These are phyloP conservation scores for Phalaenopsis hybrid DNA, from an alignment of 116 monocot species.

Conservation along the genomic window DNA sequence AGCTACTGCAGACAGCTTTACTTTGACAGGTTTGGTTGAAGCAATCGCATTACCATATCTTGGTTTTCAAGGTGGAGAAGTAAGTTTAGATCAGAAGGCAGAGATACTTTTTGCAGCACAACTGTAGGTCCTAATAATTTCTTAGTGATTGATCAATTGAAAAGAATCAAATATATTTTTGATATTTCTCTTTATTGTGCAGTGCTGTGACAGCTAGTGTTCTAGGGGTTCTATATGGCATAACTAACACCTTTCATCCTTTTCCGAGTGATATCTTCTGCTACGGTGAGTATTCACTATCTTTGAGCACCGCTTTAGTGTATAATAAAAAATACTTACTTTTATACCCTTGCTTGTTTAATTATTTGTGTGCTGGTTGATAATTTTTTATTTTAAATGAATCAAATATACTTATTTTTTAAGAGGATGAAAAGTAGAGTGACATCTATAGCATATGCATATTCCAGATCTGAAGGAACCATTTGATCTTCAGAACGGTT, in stretches of 20 bases:
- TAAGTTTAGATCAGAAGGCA: slow-evolving; percentile 80
- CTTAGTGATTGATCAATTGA: background rate
- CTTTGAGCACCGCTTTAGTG: background rate
- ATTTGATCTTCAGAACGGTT: slow-evolving; percentile 65
- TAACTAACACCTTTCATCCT: slow-evolving; percentile 67
- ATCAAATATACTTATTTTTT: background rate
- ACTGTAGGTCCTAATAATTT: slow-evolving; percentile 39
- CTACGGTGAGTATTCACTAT: slow-evolving; percentile 42
- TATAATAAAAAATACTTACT: background rate
- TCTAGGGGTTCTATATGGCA: slow-evolving; percentile 68
- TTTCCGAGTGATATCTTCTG: slow-evolving; percentile 69
- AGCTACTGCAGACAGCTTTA: slow-evolving; percentile 77
- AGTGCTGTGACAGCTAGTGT: slow-evolving; percentile 62
- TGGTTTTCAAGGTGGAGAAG: slow-evolving; percentile 43
- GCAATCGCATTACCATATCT: slow-evolving; percentile 61
- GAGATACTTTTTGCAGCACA: slow-evolving; percentile 72
- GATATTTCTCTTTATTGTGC: slow-evolving; percentile 23
- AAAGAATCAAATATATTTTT: background rate
- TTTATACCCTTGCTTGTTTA: background rate
- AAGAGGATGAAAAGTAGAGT: background rate
- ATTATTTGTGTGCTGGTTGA: background rate
- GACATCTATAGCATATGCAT: slow-evolving; percentile 2
- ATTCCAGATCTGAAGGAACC: slow-evolving; percentile 70
- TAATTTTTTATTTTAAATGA: background rate
- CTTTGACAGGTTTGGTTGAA: slow-evolving; percentile 67